Percentiles rank a stretch among this genome's conserved stretches.
Conservation (phyloP, 2,329 filamentous ascomycete genomes). For the Eutypa lata region DNA sequence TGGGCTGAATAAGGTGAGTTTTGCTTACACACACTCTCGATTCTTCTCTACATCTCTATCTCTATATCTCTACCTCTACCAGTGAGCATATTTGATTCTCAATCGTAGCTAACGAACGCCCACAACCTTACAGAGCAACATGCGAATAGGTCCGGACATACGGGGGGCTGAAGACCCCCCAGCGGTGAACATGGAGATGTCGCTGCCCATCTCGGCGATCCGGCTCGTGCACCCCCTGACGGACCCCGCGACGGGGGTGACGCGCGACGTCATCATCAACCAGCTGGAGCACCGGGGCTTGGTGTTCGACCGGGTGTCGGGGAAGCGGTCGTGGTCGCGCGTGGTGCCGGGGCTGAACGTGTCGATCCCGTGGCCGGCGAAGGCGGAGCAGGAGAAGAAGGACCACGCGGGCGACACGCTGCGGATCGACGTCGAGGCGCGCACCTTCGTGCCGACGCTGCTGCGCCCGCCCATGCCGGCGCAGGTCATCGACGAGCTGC, state of each 20-base stretch:
- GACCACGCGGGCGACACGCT: constrained; percentile 68
- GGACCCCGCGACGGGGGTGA: constrained; percentile 60
- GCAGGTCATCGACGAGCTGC: constrained; percentile 78
- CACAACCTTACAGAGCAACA: constrained; percentile 31
- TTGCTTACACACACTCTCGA: not conserved
- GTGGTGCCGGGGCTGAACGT: constrained; percentile 70
- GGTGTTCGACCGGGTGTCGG: constrained; percentile 46
- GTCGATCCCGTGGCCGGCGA: constrained; percentile 73
- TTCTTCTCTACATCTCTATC: not conserved
- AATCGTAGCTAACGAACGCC: constrained; percentile 6
- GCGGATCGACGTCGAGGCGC: constrained; percentile 70
- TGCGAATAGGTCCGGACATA: constrained; percentile 38
- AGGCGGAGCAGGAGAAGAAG: constrained; percentile 44
- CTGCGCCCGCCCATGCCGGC: constrained; percentile 74
- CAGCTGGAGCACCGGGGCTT: constrained; percentile 57
- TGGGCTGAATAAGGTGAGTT: constrained; percentile 61
- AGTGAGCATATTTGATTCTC: not conserved
- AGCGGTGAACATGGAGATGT: constrained; percentile 46
- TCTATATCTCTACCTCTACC: not conserved
- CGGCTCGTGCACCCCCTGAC: constrained; percentile 77
- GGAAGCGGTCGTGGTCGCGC: constrained; percentile 48
- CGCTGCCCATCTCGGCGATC: constrained; percentile 67
- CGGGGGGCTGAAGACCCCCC: constrained; percentile 30
- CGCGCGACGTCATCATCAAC: constrained; percentile 75
- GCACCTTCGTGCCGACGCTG: constrained; percentile 76